A percentile compares a stretch with the other conserved stretches of the same genome.
Evolutionary conservation across 208 protist genomes (phyloP).

Genomic region (Acanthamoeba sp.): DNA sequence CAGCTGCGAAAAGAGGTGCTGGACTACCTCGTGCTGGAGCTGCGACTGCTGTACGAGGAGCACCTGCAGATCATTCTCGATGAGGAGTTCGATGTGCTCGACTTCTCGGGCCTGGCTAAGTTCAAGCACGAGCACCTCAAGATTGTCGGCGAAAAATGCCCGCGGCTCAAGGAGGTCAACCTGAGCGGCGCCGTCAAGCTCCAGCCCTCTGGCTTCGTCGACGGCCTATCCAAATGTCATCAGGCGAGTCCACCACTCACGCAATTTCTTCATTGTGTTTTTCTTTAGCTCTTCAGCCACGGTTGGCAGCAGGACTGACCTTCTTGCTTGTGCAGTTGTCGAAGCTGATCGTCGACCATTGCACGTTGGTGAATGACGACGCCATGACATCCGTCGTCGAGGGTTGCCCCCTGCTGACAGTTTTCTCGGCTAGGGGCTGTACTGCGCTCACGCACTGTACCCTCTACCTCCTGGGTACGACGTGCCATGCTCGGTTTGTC

Average conservation of each 20-base stretch:
- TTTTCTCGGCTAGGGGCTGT: conserved; percentile 21
- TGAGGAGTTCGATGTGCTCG: background rate
- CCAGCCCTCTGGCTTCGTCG: background rate
- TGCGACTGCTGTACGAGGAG: conserved; percentile 25
- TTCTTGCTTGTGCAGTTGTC: background rate
- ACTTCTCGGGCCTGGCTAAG: conserved; percentile 14
- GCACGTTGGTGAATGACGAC: background rate
- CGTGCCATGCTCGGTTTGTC: background rate
- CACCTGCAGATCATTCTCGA: conserved; percentile 35
- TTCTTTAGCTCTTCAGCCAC: too few species aligned
- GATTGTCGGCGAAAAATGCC: conserved; percentile 18
- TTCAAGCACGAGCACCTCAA: conserved; percentile 3
- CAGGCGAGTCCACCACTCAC: background rate
- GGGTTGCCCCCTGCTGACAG: background rate
- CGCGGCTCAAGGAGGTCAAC: conserved; percentile 23
- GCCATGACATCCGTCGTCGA: conserved; percentile 21
- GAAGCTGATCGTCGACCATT: background rate
- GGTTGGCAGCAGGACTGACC: too few species aligned
- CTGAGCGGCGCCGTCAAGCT: conserved; percentile 10
- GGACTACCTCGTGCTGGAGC: background rate
- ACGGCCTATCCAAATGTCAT: background rate
- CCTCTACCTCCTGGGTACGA: conserved; percentile 21
- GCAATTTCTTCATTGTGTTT: too few species aligned
- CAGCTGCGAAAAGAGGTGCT: conserved; percentile 8
- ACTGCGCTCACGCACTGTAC: background rate